Conservation (phyloP, 495 filamentous ascomycete genomes). For the Platismatia glauca region DNA sequence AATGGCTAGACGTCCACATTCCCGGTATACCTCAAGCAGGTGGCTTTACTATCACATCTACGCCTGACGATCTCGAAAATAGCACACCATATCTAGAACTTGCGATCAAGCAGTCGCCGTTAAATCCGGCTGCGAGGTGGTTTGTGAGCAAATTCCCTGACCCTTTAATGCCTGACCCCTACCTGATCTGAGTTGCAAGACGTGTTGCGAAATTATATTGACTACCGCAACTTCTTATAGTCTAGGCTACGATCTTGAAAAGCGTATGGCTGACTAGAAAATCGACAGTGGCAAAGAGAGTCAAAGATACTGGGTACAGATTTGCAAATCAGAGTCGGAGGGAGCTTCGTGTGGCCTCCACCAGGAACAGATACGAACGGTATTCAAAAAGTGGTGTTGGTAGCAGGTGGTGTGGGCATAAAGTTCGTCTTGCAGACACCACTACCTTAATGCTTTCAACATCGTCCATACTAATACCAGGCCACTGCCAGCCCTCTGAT, state of each 20-base stretch:
- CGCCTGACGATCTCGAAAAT: constrained; percentile 15
- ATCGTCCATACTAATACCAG: background rate
- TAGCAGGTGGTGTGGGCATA: constrained; percentile 79
- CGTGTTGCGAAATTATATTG: background rate
- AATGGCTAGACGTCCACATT: constrained; percentile 72
- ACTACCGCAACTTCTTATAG: background rate
- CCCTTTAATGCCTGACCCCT: background rate
- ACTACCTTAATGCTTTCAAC: no score
- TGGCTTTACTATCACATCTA: constrained; percentile 26
- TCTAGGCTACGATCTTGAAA: background rate
- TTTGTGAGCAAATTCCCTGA: constrained; percentile 28
- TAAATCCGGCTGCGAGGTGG: constrained; percentile 66
- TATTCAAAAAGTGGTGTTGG: constrained; percentile 54
- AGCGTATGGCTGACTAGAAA: background rate
- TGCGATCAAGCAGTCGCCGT: constrained; percentile 57
- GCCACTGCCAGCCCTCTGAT: constrained; percentile 44
- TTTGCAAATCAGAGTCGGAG: constrained; percentile 63
- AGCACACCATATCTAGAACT: constrained; percentile 52
- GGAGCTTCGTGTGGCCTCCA: constrained; percentile 71
- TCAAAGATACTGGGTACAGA: constrained; percentile 47
- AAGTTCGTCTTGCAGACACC: constrained; percentile 36
- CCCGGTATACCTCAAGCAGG: constrained; percentile 20
- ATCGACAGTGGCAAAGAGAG: constrained; percentile 40
- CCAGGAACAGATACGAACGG: constrained; percentile 30
- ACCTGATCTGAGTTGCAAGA: background rate